Evolutionary conservation across 805 yeast species (phyloP).

Genomic region (Wickerhamomyces alni): DNA sequence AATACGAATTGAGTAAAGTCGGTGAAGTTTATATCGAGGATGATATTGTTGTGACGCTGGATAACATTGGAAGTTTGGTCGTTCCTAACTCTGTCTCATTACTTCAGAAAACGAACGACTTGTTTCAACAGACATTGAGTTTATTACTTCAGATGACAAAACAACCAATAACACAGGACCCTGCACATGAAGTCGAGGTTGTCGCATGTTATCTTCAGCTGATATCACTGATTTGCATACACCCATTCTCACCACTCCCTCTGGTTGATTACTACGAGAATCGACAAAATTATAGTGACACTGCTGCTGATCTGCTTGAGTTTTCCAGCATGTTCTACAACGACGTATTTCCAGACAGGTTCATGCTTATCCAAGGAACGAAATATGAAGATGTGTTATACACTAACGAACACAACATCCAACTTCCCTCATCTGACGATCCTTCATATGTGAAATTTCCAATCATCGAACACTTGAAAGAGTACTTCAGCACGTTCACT

Average conservation of each 20-base stretch:
- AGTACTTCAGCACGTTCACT: slow-evolving; percentile 3
- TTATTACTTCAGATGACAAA: slow-evolving; percentile 4
- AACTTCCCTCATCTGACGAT: slow-evolving; percentile 11
- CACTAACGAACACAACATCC: slow-evolving; percentile 6
- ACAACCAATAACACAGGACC: not conserved
- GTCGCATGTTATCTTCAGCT: slow-evolving; percentile 14
- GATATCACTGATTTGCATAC: slow-evolving; percentile 14
- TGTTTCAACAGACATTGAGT: slow-evolving; percentile 9
- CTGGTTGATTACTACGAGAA: slow-evolving; percentile 6
- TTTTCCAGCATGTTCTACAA: slow-evolving; percentile 8
- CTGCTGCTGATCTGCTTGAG: slow-evolving; percentile 10
- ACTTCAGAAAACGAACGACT: slow-evolving; percentile 10
- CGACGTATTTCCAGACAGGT: slow-evolving; percentile 1
- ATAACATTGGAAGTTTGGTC: slow-evolving; percentile 1
- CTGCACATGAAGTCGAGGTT: slow-evolving; percentile 9
- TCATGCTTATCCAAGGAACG: slow-evolving; percentile 5
- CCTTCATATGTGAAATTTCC: slow-evolving; percentile 7
- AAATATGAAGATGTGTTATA: slow-evolving; percentile 11
- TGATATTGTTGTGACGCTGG: slow-evolving; percentile 8
- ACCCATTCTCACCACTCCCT: slow-evolving; percentile 13
- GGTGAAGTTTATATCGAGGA: slow-evolving; percentile 9
- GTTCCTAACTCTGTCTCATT: slow-evolving; percentile 6
- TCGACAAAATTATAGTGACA: not conserved
- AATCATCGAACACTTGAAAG: slow-evolving; percentile 10
- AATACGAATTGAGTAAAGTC: slow-evolving; percentile 11